Evolutionary conservation across 495 filamentous ascomycete genomes (phyloP).

Genomic region (Aspergillus saccharolyticus): DNA sequence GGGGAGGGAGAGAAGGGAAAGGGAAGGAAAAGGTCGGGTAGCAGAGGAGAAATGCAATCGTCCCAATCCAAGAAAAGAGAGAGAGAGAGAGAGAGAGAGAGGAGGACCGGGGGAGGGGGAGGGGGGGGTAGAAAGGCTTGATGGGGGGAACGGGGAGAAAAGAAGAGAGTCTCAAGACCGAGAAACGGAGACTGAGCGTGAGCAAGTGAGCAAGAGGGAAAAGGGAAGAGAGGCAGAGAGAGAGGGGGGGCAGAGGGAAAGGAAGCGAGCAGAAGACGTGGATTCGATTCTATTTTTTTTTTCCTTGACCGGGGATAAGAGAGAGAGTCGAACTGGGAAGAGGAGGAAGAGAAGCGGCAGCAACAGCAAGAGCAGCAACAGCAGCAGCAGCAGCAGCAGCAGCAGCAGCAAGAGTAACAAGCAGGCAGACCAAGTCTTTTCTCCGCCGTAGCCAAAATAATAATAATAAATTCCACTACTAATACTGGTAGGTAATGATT

Average conservation of each 20-base stretch:
- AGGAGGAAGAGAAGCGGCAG: not conserved
- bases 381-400: not conserved
- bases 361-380: not conserved
- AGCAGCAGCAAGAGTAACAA: not conserved
- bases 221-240: not conserved
- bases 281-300: conserved; percentile 20
- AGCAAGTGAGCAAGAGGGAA: conserved; percentile 1
- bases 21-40: conserved; percentile 13
- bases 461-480: not conserved
- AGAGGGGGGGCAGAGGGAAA: conserved; percentile 4
- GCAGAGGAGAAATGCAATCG: conserved; percentile 10
- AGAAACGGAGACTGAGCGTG: conserved; percentile 12
- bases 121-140: conserved; percentile 13
- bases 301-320: conserved; percentile 20
- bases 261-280: conserved; percentile 10
- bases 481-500: not conserved
- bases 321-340: conserved; percentile 4
- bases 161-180: not conserved
- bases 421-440: not conserved
- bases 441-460: not conserved
- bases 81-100: conserved; percentile 22
- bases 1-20: conserved; percentile 18
- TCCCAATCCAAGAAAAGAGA: conserved; percentile 3
- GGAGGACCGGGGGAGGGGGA: conserved; percentile 13
- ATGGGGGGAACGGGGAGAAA: conserved; percentile 3